These are phyloP conservation scores for Chaetothyriales sp. DNA, from an alignment of 2,329 filamentous ascomycete species.

Conservation along the genomic window DNA sequence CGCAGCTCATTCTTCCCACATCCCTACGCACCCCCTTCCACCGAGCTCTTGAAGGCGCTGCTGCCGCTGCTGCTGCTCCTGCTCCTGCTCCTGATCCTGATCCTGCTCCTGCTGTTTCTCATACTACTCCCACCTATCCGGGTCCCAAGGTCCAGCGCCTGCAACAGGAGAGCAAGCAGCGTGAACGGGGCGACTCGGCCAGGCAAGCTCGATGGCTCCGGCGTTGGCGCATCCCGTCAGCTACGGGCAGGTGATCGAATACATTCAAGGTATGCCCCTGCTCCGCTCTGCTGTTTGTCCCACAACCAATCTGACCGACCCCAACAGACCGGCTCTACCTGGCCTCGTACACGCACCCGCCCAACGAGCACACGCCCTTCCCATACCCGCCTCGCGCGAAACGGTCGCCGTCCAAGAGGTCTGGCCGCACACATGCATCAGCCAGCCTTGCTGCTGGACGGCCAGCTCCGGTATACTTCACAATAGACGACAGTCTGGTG, in stretches of 20 bases:
- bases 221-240: conserved; percentile 36
- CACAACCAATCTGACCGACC: conserved; percentile 20
- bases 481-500: conserved; percentile 75
- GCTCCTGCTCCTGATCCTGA: too few relatives aligned
- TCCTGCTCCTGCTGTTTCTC: too few relatives aligned
- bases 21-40: background rate
- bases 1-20: background rate
- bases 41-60: too few relatives aligned
- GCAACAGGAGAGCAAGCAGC: too few relatives aligned
- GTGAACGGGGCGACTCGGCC: background rate
- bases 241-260: conserved; percentile 84
- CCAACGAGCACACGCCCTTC: conserved; percentile 68
- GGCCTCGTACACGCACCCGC: conserved; percentile 73
- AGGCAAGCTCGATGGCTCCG: conserved; percentile 12
- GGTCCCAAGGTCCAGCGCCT: background rate
- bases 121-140: too few relatives aligned
- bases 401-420: conserved; percentile 60
- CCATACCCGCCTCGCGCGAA: conserved; percentile 54
- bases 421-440: conserved; percentile 48
- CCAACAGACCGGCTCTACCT: conserved; percentile 76
- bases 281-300: conserved; percentile 18
- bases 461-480: conserved; percentile 77
- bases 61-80: background rate
- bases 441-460: conserved; percentile 35
- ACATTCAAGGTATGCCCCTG: conserved; percentile 61